These are phyloP conservation scores for Termitomyces sp. DNA, from an alignment of 768 basidiomycete species.

Conservation along the genomic window DNA sequence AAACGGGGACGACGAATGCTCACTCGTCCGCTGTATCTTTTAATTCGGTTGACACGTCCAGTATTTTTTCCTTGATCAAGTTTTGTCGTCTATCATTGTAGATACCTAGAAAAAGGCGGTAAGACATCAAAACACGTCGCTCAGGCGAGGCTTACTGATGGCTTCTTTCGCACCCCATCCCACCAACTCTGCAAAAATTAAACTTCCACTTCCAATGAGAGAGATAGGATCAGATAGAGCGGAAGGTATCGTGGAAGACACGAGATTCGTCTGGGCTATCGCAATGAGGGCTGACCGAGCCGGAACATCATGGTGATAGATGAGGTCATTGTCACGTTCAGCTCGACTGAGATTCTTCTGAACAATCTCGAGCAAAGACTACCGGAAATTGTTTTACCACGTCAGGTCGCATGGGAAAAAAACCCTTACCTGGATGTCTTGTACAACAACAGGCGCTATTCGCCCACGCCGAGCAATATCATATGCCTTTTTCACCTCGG, in stretches of 20 bases:
- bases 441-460: slow-evolving; percentile 58
- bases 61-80: slow-evolving; percentile 65
- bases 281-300: slow-evolving; percentile 61
- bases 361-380: slow-evolving; percentile 78
- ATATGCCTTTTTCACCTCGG: slow-evolving; percentile 65
- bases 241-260: slow-evolving; percentile 51
- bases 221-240: slow-evolving; percentile 56
- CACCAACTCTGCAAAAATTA: slow-evolving; percentile 73
- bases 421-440: slow-evolving; percentile 71
- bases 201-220: slow-evolving; percentile 47
- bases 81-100: slow-evolving; percentile 80
- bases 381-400: neutral
- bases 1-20: slow-evolving; percentile 18
- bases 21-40: slow-evolving; percentile 62
- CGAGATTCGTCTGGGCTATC: slow-evolving; percentile 66
- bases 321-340: slow-evolving; percentile 89
- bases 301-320: slow-evolving; percentile 89
- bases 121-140: neutral
- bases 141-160: slow-evolving; percentile 55
- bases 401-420: neutral
- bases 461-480: slow-evolving; percentile 62
- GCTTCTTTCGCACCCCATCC: slow-evolving; percentile 89
- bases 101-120: slow-evolving; percentile 49
- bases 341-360: slow-evolving; percentile 67
- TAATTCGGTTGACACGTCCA: slow-evolving; percentile 55